Base-by-base conservation (phyloP, 345 rosid species). In the Gossypium ekmanianum region DNA sequence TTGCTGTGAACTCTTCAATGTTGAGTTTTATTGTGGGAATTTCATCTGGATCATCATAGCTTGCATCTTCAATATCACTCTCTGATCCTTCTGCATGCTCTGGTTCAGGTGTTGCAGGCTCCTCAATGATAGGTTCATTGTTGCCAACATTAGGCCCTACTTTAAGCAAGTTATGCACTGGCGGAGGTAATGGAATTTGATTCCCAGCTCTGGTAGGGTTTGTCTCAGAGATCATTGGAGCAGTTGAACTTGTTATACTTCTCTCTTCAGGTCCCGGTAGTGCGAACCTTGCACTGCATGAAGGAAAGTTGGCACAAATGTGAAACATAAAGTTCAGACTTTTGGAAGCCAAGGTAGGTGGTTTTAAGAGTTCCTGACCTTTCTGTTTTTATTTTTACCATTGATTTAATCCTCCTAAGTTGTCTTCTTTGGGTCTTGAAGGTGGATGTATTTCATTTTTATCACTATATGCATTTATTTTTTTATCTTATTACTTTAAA, bases 181-280 rank as follows among this genome's bases (percentile, higher is more conserved):
- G 82, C 71, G 80, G 81, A 78, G 82, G 88, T 77, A 86, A 76
- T 55, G 73, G 75, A 83, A 82, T 71, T 66, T 81, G 88, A 78
- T 80, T 83, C 79, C 85, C 73, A 66, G 79, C 62, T 75, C 71
- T 76, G 48, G 80, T 63, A 45, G 87, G 76, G 81, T 75, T 81
- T 80, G 77, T 81, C 71, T 74, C 77, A 22, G 77, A 51, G 50
- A 58, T 68, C 43, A 68, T 76, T 62, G 85, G 84, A 83, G 69
- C 70, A 65, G 77, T 75, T 63, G 88, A 76, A 83, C 78, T 76
- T 51, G 88, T 82, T 76, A 88, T 78, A 71, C 81, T 81, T 79
- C 81, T 91, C 70, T 89, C 95, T 75, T 88, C 95, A 80, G 97
- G 89, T 11, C 90, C 97, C 57, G 97, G 95, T 68, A 94, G 84